These are phyloP conservation scores for Boletus insuetus DNA, from an alignment of 768 basidiomycete genomes.

Conservation along the genomic window DNA sequence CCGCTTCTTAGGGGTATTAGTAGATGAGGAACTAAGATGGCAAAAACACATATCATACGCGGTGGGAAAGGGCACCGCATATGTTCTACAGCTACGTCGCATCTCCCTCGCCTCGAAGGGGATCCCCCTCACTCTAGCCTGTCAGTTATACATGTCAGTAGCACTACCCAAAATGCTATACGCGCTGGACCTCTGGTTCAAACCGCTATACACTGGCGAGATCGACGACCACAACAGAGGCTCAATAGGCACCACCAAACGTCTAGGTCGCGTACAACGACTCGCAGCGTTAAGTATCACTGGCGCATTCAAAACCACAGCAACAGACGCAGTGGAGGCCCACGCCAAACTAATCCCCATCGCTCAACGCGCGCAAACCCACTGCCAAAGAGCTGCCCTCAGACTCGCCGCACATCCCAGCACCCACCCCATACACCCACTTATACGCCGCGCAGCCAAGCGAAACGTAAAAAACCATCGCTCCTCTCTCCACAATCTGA, in stretches of 20 bases:
- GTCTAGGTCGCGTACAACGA: not conserved
- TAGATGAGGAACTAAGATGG: not conserved
- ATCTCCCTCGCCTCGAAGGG: not conserved
- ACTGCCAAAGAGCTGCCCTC: not conserved
- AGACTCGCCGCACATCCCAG: not conserved
- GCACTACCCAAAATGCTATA: not conserved
- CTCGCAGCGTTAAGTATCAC: not conserved
- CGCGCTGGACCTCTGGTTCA: not conserved
- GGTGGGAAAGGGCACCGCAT: not conserved
- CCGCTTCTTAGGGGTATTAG: not conserved
- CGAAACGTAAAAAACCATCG: not conserved
- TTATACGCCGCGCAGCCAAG: not conserved
- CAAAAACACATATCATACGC: not conserved
- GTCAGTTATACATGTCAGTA: not conserved
- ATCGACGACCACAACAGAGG: not conserved
- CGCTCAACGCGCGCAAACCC: accelerated
- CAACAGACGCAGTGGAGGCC: not conserved
- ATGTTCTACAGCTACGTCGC: not conserved
- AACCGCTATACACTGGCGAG: not conserved
- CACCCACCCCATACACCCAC: not conserved
- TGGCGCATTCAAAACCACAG: not conserved
- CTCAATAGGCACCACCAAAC: not conserved
- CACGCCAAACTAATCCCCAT: not conserved
- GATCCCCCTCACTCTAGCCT: not conserved
- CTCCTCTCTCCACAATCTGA: not conserved